These are phyloP conservation scores for Lodderomyces metapsilosis DNA, from an alignment of 1,139 yeast species.

Conservation along the genomic window DNA sequence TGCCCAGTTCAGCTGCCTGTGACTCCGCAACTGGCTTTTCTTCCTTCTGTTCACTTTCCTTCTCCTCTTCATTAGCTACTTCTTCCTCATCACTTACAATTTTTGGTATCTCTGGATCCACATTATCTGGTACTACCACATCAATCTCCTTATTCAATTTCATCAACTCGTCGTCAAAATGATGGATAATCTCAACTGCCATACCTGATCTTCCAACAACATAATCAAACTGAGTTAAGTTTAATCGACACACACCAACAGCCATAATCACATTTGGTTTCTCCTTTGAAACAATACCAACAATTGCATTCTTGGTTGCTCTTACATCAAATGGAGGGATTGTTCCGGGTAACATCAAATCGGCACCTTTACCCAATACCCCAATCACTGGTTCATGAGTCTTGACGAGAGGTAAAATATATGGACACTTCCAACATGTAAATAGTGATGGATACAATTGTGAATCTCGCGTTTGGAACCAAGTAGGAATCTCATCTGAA, in stretches of 20 bases:
- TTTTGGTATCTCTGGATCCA: conserved; percentile 23
- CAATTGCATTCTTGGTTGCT: conserved; percentile 52
- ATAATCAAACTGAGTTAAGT: conserved; percentile 42
- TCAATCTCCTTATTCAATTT: conserved; percentile 46
- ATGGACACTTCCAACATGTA: conserved; percentile 71
- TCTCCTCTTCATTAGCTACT: conserved; percentile 10
- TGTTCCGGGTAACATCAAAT: conserved; percentile 89
- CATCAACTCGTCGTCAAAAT: conserved; percentile 52
- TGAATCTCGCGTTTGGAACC: conserved; percentile 64
- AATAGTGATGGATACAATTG: conserved; percentile 67
- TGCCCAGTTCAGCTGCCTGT: neutral
- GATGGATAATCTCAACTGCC: conserved; percentile 64
- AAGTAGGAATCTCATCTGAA: conserved; percentile 63
- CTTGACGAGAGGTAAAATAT: conserved; percentile 58
- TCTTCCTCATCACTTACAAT: conserved; percentile 16
- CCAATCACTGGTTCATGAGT: conserved; percentile 75
- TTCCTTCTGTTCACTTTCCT: conserved; percentile 1
- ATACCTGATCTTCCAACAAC: conserved; percentile 61
- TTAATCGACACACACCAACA: conserved; percentile 63
- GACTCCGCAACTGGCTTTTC: neutral
- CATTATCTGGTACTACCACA: conserved; percentile 39
- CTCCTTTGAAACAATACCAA: conserved; percentile 66
- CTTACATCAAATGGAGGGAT: conserved; percentile 67
- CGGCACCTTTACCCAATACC: conserved; percentile 73
- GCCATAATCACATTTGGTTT: conserved; percentile 70